Percentiles rank a stretch among this genome's conserved stretches.
Evolutionary conservation across 83 land plant genomes (phyloP).

Genomic region (Thuja plicata): DNA sequence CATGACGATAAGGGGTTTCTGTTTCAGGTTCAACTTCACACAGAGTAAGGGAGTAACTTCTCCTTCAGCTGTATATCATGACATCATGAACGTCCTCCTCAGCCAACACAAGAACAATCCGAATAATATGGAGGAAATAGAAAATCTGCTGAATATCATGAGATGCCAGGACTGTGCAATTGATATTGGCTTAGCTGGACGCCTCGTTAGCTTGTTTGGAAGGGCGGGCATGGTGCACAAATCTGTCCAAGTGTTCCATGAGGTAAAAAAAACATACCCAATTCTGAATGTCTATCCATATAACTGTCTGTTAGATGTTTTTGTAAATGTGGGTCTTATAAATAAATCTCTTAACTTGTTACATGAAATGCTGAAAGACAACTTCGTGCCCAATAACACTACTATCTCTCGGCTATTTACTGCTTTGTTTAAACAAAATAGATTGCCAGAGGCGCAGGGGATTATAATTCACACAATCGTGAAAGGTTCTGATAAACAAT

Average conservation of each 20-base stretch:
- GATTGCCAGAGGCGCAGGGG: not conserved
- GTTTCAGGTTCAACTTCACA: not conserved
- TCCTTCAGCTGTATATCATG: not conserved
- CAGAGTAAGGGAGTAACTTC: not conserved
- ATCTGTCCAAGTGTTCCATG: conserved; percentile 8
- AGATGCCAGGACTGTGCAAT: conserved; percentile 3
- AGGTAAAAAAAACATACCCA: conserved; percentile 4
- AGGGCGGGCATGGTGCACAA: not conserved
- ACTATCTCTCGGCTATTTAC: not conserved
- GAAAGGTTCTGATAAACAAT: not conserved
- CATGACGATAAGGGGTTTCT: not conserved
- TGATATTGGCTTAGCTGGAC: not conserved
- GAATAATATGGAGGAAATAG: not conserved
- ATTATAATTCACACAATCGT: not conserved
- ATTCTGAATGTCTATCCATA: not conserved
- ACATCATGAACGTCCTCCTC: not conserved
- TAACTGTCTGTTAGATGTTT: not conserved
- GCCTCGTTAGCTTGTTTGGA: conserved; percentile 3
- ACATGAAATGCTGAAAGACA: not conserved
- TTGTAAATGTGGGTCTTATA: not conserved
- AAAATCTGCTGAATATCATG: not conserved
- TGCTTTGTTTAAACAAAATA: not conserved
- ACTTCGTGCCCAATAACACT: not conserved
- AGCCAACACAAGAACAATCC: not conserved
- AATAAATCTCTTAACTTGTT: not conserved